Base-by-base conservation (phyloP, 2,329 filamentous ascomycete species). In the Cryphonectria carpinicola region DNA sequence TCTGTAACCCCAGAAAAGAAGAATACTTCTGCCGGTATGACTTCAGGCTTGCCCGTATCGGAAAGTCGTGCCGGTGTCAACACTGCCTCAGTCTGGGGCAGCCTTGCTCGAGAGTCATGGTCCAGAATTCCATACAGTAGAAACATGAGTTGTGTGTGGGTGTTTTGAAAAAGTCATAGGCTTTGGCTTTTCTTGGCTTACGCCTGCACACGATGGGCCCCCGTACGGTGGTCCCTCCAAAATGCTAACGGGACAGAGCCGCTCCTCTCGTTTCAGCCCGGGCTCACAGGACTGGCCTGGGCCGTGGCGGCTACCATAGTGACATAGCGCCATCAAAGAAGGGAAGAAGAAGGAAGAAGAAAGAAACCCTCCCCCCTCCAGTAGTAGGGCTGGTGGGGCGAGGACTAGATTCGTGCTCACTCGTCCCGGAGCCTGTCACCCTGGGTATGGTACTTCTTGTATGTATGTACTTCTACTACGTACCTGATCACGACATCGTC, bases 351-450 rank as follows among this genome's bases (percentile, higher is more conserved):
- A 32, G 4, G 6, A n/a, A 49, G 1, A n/a, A 49, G n/a, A 49
- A n/a, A 49, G 2, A 28, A 28, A 28, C 28, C 28, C 28, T n/a
- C 28, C 28, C 28, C 6, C 22, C 6, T 4, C 7, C 22, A n/a
- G 22, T 49, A n/a, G 32, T 37, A 19, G 37, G 56, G 25, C 56
- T 28, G 25, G 56, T 28, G 56, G 56, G 58, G 32, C 8, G 32
- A 22, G 58, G 58, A 37, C 39, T 6, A 54, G 67, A 56, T 61
- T 35, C 10, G 32, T 37, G 32, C 39, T 43, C 35, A n/a, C 25
- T 49, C 46, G 14, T 66, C 52, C 39, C 67, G 68, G 68, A 69
- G 68, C 54, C 62, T 60, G 68, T 69, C 68, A 69, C 68, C 68
- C 63, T 69, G 13, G 28, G 52, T 28, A 10, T 13, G 52, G 52